Percentiles rank a stretch among this genome's conserved stretches.
Conservation (phyloP, 2,329 filamentous ascomycete species). For the Didymella keratinophila region DNA sequence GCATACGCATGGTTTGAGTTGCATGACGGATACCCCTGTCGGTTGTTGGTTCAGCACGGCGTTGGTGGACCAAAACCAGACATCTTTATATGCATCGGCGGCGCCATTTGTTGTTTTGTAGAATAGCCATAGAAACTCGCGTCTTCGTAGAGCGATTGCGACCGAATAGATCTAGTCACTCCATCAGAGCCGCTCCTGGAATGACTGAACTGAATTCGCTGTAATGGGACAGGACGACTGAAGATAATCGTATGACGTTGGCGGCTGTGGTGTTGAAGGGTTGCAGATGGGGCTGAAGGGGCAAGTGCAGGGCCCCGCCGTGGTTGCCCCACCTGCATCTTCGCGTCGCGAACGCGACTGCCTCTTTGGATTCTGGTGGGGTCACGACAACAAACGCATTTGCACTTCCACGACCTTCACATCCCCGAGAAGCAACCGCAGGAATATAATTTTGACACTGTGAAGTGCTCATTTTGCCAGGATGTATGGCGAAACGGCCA, state of each 20-base stretch:
- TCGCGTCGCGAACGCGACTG: conserved; percentile 30
- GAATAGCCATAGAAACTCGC: conserved; percentile 5
- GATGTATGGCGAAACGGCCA: conserved; percentile 89
- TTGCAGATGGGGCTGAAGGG: conserved; percentile 19
- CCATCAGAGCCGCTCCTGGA: neutral
- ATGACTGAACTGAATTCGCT: neutral
- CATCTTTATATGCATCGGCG: conserved; percentile 8
- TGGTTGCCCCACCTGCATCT: conserved; percentile 21
- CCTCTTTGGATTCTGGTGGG: conserved; percentile 12
- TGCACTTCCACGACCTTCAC: neutral
- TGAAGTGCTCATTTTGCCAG: neutral
- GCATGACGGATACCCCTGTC: conserved; percentile 16
- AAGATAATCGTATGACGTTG: neutral
- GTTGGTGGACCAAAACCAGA: conserved; percentile 7
- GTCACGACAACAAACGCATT: conserved; percentile 14
- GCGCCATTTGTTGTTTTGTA: conserved; percentile 9
- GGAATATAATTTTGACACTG: neutral
- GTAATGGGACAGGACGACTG: neutral
- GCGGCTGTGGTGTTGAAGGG: conserved; percentile 1
- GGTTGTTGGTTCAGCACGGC: conserved; percentile 16
- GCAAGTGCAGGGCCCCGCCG: conserved; percentile 25
- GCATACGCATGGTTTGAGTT: conserved; percentile 16
- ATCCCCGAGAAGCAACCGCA: neutral
- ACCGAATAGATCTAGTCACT: neutral
- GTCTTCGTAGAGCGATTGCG: neutral